Evolutionary conservation across 2,329 filamentous ascomycete species (phyloP), one percentile per base, ranked within the genome.

Genomic region (Sporothrix mexicana): DNA sequence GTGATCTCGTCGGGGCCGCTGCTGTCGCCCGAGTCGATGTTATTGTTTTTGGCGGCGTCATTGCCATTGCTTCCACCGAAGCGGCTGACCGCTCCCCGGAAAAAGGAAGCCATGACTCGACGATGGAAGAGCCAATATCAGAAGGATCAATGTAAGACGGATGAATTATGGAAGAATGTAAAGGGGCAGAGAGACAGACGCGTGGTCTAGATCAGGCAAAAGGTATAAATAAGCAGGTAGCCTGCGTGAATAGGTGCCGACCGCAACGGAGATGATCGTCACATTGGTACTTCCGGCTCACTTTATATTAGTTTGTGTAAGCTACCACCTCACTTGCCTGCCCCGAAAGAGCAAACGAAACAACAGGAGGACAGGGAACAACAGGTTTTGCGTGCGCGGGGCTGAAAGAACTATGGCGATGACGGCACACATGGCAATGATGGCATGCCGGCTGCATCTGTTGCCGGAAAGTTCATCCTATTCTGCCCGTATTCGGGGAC

Each of bases 1-100:
- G 69, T 69, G 15, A 72, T 55, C 17, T 71, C 69, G 5, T 62
- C 57, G 0, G 57, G 57, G 10, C 55, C 66, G 25, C 47, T 59
- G 25, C 62, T 67, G 23, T 47, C 41, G 3, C 43, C 61, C 0
- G 72, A 53, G 45, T 51, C 47, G n/a, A 30, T 13, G 43, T 23
- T 55, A 45, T 20, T 49, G 30, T 9, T 71, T 4, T 7, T 45
- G 15, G 20, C 12, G 8, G 43, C 30, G 23, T 30, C 49, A 4
- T 36, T 36, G 4, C 15, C 10, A 17, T 9, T 12, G 30, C 17
- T 45, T 20, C 49, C 49, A 30, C 25, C 15, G 15, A 55, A 53
- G 66, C 66, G 66, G 17, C 9, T 49, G 20, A 51, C 25, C 9
- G 20, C 23, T 12, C 20, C 43, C 43, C 66, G 66, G 36, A 69